Conservation (phyloP, 2,329 filamentous ascomycete species). For the Orbilia oligospora region DNA sequence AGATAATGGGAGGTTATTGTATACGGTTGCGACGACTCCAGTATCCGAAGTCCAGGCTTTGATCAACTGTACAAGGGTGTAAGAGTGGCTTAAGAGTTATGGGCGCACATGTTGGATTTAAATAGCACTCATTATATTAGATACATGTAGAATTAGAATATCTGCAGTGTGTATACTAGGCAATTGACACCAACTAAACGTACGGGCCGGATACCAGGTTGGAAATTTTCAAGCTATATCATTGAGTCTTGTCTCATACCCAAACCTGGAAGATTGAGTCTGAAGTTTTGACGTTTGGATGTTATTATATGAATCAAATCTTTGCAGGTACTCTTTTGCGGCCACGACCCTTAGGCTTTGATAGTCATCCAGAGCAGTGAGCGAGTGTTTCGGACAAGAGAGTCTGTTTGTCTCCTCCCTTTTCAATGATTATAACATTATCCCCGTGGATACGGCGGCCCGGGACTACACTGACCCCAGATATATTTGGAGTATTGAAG, state of each 20-base stretch:
- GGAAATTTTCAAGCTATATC: background rate
- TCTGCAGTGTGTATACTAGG: background rate
- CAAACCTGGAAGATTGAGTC: too few species aligned
- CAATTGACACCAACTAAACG: background rate
- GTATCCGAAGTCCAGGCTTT: constrained; percentile 7
- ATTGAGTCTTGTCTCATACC: too few species aligned
- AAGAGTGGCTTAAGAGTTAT: background rate
- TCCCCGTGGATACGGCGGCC: background rate
- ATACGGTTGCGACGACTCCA: background rate
- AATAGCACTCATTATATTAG: too few species aligned
- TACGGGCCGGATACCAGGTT: background rate
- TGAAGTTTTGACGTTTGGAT: background rate
- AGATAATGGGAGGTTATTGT: constrained; percentile 29
- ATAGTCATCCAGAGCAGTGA: constrained; percentile 1
- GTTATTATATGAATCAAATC: background rate
- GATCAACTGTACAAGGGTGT: constrained; percentile 37
- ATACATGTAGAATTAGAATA: constrained; percentile 3
- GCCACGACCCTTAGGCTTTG: constrained; percentile 4
- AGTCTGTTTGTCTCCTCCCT: constrained; percentile 28
- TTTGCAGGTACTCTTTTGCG: background rate
- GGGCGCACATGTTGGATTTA: background rate
- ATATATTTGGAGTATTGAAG: constrained; percentile 20
- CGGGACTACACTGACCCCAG: background rate
- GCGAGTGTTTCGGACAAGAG: constrained; percentile 12
- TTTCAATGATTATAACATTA: constrained; percentile 17